These are phyloP conservation scores for Pythium rishiriense DNA, from an alignment of 352 stramenopile genomes.

Conservation along the genomic window DNA sequence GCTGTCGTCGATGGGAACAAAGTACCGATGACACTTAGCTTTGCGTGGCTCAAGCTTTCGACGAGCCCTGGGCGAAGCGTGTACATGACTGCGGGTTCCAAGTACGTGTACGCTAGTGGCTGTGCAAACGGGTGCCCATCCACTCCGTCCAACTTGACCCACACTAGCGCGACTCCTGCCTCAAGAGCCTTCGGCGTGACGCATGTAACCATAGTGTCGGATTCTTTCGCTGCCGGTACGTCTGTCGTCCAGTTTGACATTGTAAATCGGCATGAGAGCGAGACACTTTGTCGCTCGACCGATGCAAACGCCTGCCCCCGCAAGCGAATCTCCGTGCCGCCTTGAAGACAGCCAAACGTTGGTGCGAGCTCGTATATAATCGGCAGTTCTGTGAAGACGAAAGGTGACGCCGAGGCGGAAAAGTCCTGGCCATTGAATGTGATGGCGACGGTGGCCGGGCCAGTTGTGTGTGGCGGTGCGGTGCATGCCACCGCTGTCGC, in stretches of 20 bases:
- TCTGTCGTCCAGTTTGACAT: background rate
- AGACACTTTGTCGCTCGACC: conserved; percentile 8
- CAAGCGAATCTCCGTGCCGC: conserved; percentile 39
- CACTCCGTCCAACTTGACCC: conserved; percentile 35
- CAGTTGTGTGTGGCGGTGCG: conserved; percentile 40
- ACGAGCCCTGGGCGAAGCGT: conserved; percentile 49
- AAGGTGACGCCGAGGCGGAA: conserved; percentile 18
- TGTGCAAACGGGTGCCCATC: conserved; percentile 18
- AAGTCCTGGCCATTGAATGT: conserved; percentile 78
- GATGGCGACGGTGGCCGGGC: conserved; percentile 40
- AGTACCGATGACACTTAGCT: conserved; percentile 44
- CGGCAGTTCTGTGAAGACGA: conserved; percentile 54
- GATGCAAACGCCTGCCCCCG: conserved; percentile 25
- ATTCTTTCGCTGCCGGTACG: background rate
- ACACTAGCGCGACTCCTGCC: conserved; percentile 24
- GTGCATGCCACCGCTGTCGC: conserved; percentile 54
- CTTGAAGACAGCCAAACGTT: conserved; percentile 29
- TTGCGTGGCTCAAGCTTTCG: conserved; percentile 25
- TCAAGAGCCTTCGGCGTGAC: background rate
- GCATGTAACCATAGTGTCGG: background rate
- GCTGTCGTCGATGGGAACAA: conserved; percentile 39
- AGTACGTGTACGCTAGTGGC: conserved; percentile 38
- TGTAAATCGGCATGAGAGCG: conserved; percentile 16
- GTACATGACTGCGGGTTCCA: conserved; percentile 33
- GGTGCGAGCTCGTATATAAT: conserved; percentile 47